Base-by-base conservation (phyloP, 768 basidiomycete species). In the Rhizopogon sp. region DNA sequence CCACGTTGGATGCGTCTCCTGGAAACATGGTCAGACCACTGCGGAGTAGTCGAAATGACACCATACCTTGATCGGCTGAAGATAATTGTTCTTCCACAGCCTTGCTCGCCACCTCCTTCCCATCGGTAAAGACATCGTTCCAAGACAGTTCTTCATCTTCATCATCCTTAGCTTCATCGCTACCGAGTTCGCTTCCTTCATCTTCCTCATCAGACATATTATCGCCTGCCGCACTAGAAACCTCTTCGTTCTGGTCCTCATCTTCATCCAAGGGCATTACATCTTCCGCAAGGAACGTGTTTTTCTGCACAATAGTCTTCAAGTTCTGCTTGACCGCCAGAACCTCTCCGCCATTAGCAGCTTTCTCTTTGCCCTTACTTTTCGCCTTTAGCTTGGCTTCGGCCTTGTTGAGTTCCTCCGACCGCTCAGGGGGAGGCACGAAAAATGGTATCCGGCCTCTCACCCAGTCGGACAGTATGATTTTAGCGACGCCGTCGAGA, bases 361-460 rank as follows among this genome's bases (percentile, higher is more conserved):
- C 67, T 72, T 42, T 70, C 8, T 74, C 76, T 60, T 84, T 79
- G 16, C 70, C 77, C 62, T 88, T 89, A 9, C 79, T 80, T 65
- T 83, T 82, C 17, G 57, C 67, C 50, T 75, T 75, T n/a, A 53
- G 64, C 43, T 68, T 74, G 42, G 70, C 70, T 72, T 87, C 88
- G 11, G 73, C 74, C 63, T 74, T 76, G 64, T 89, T 88, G 55
- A 88, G 72, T 61, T 83, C 86, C 59, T 85, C 84, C 8, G 88
- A 67, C 55, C 90, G 76, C 67, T 92, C 93, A 53, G 96, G 96
- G 13, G 97, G 97, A 11, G 88, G 68, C 39, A 93, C 94, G 65
- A 98, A 99, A 78, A 86, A 99, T 17, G 97, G 97, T 65, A 99
- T 96, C 62, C 93, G 88, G 7, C 96, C 97, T 44, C 97, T 78